A percentile compares a stretch with the other conserved stretches of the same genome.
Conservation (phyloP, 2,329 filamentous ascomycete genomes). For the Ceratocystis smalleyi region DNA sequence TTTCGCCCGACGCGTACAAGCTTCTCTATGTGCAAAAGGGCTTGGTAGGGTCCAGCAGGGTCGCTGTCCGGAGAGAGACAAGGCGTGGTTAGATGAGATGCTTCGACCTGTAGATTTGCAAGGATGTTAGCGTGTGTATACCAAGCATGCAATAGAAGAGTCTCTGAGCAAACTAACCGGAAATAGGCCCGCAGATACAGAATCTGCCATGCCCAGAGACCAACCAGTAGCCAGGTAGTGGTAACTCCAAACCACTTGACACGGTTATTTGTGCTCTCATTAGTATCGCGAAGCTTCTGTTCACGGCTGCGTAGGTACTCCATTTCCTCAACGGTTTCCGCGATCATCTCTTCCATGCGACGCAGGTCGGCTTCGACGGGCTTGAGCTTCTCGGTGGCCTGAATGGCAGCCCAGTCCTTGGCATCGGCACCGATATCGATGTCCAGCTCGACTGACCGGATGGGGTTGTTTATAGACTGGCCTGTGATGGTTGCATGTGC, state of each 20-base stretch:
- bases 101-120: conserved; percentile 40
- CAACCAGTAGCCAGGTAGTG: conserved; percentile 81
- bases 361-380: conserved; percentile 89
- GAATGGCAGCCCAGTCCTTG: conserved; percentile 94
- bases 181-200: conserved; percentile 97
- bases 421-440: conserved; percentile 94
- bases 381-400: conserved; percentile 94
- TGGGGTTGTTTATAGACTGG: conserved; percentile 31
- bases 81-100: conserved; percentile 43
- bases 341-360: conserved; percentile 78
- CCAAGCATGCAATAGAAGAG: background rate
- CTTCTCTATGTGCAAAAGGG: background rate
- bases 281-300: conserved; percentile 93
- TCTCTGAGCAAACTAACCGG: conserved; percentile 34
- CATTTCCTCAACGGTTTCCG: conserved; percentile 85
- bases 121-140: conserved; percentile 13
- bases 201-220: conserved; percentile 89
- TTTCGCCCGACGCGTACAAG: background rate
- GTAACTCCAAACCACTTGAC: conserved; percentile 97
- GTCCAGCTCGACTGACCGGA: conserved; percentile 72
- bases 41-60: background rate
- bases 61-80: background rate
- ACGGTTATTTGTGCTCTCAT: conserved; percentile 97
- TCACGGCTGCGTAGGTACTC: conserved; percentile 81
- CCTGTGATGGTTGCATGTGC: conserved; percentile 4